These are phyloP conservation scores for Cylindrotheca fusiformis DNA, from an alignment of 108 stramenopile species.

Conservation along the genomic window DNA sequence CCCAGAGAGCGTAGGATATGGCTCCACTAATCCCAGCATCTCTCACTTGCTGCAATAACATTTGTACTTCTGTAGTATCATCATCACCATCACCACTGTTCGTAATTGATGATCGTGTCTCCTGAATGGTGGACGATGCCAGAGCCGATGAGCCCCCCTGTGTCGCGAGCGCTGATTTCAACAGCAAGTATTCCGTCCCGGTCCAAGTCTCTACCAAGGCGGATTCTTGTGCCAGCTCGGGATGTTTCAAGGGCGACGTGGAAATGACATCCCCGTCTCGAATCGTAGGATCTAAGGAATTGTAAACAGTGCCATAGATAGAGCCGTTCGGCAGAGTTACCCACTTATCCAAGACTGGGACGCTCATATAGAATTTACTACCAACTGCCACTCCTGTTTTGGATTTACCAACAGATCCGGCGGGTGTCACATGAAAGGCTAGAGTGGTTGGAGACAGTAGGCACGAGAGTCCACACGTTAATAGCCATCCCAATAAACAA, in stretches of 20 bases:
- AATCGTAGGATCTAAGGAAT: not conserved
- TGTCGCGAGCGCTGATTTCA: not conserved
- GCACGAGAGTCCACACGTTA: no score
- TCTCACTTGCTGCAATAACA: slow-evolving; percentile 69
- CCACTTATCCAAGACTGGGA: slow-evolving; percentile 13
- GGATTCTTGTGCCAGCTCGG: not conserved
- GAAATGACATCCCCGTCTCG: slow-evolving; percentile 7
- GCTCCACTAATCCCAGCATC: slow-evolving; percentile 73
- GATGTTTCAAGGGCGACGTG: slow-evolving; percentile 1
- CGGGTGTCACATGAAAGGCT: no score
- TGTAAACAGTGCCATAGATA: not conserved
- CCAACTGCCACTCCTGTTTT: no score
- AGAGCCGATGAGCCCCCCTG: not conserved
- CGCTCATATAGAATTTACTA: no score
- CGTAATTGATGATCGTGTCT: slow-evolving; percentile 1
- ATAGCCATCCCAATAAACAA: no score
- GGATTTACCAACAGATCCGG: no score
- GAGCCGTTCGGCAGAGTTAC: not conserved
- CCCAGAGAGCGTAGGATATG: slow-evolving; percentile 80
- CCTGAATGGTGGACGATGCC: not conserved
- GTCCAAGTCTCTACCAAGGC: not conserved
- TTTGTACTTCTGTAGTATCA: slow-evolving; percentile 28
- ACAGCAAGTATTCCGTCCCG: slow-evolving; percentile 2
- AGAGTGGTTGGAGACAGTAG: no score
- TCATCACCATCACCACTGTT: no score